Evolutionary conservation across 306 rosid species (phyloP).

Genomic region (Prunus mume): DNA sequence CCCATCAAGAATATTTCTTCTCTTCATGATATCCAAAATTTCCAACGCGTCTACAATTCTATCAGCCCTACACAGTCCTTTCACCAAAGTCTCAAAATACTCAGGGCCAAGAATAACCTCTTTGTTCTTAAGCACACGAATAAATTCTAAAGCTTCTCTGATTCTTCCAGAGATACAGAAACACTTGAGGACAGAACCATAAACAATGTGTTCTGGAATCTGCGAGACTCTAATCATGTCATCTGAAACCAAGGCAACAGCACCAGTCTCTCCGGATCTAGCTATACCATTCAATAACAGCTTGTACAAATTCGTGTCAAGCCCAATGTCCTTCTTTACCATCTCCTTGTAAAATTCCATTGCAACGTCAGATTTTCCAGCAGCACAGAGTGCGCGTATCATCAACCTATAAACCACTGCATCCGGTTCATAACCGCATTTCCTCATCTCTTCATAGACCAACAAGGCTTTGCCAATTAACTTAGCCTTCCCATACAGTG

Average conservation of each 20-base stretch:
- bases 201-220: constrained; percentile 44
- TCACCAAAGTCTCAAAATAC: constrained; percentile 59
- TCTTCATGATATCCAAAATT: constrained; percentile 68
- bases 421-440: constrained; percentile 64
- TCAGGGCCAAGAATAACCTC: constrained; percentile 51
- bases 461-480: constrained; percentile 57
- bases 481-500: constrained; percentile 64
- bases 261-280: constrained; percentile 54
- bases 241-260: constrained; percentile 53
- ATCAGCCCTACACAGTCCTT: constrained; percentile 71
- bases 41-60: constrained; percentile 68
- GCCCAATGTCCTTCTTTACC: constrained; percentile 52
- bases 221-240: constrained; percentile 58
- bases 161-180: constrained; percentile 69
- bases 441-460: constrained; percentile 56
- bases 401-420: constrained; percentile 51
- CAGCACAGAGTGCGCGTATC: constrained; percentile 52
- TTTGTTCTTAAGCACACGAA: constrained; percentile 65
- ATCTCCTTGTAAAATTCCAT: constrained; percentile 84
- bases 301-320: constrained; percentile 49
- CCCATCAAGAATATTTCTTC: constrained; percentile 41
- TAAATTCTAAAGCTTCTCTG: constrained; percentile 73
- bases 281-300: constrained; percentile 59
- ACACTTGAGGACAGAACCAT: constrained; percentile 57
- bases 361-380: constrained; percentile 69